A percentile compares a stretch with the other conserved stretches of the same genome.
Evolutionary conservation across 1,139 yeast genomes (phyloP).

Genomic region (Saccharomyces pastorianus): DNA sequence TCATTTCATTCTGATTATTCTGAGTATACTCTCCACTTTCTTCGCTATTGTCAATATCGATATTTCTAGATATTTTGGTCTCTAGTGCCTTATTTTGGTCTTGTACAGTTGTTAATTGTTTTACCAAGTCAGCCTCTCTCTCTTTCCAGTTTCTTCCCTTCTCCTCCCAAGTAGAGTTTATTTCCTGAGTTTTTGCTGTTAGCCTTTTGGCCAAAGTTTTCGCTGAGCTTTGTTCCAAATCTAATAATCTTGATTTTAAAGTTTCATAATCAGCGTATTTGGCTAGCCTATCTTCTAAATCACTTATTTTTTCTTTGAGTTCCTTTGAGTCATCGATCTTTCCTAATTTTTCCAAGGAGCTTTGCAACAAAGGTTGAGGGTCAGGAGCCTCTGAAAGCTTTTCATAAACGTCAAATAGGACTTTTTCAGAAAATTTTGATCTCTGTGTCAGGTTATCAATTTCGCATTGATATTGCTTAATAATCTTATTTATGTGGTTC

Average conservation of each 20-base stretch:
- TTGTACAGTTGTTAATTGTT: conserved; percentile 41
- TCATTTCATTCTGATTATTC: conserved; percentile 37
- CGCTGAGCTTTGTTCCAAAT: conserved; percentile 51
- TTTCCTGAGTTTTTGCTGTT: conserved; percentile 54
- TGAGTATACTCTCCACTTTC: conserved; percentile 16
- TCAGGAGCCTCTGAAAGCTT: conserved; percentile 86
- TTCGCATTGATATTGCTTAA: conserved; percentile 81
- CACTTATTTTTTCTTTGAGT: conserved; percentile 46
- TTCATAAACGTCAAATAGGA: conserved; percentile 68
- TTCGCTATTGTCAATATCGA: conserved; percentile 29
- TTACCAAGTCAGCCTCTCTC: conserved; percentile 41
- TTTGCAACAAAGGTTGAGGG: conserved; percentile 73
- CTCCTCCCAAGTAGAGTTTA: conserved; percentile 51
- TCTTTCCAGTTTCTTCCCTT: conserved; percentile 54
- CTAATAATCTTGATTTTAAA: conserved; percentile 51
- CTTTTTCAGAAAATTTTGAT: conserved; percentile 63
- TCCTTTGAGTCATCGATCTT: conserved; percentile 48
- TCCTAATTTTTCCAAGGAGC: conserved; percentile 60
- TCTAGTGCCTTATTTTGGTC: conserved; percentile 43
- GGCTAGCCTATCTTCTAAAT: conserved; percentile 53
- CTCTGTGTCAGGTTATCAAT: conserved; percentile 76
- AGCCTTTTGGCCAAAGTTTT: conserved; percentile 41
- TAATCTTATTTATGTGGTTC: conserved; percentile 50
- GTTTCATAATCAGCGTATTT: conserved; percentile 73
- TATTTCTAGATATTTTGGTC: conserved; percentile 46